Evolutionary conservation across 805 yeast genomes (phyloP), one percentile per base, ranked within the genome.

Genomic region (Starmera amethionina): DNA sequence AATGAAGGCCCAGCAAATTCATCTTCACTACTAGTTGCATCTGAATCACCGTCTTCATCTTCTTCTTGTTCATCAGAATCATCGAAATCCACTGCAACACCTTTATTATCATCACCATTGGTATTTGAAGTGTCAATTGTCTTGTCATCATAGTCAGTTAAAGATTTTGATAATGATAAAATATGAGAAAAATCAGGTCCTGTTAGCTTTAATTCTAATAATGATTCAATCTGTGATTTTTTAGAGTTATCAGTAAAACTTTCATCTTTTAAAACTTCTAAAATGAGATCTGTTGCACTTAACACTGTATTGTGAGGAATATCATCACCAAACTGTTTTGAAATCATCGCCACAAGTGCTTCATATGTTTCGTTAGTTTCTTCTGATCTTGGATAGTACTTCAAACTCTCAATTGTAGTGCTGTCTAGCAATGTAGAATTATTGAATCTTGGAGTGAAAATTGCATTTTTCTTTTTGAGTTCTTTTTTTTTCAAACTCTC

Each of bases 301-400:
- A 77, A 55, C 3, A 87, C 68, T 2, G 78, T 73, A 34, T 77
- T 84, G 41, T 82, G 87, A 8, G 89, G 75, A n/a, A 84, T 74
- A 55, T 88, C 97, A 37, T 67, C 68, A 11, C 80, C 82, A 32
- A 83, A 59, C 14, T 67, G 63, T 3, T 62, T 56, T 6, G 72
- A 67, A 4, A 83, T 73, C 77, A 84, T 76, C 0, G 72, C 57
- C 44, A 82, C 60, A n/a, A 87, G 65, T 34, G 65, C 55, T 34
- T 77, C 81, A 55, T 78, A 82, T 0, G 65, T 56, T 28, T 63
- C 65, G 2, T 67, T 57, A 13, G 77, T 79, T 15, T 68, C 70
- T 11, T 67, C 70, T 4, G 74, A 70, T 8, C 74, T 68, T 0
- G 96, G 95, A 30, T 68, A 64, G 55, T 88, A 88, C 8, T 67